Conservation (phyloP, 2,329 filamentous ascomycete species). For the Stachybotrys chlorohalonatus region DNA sequence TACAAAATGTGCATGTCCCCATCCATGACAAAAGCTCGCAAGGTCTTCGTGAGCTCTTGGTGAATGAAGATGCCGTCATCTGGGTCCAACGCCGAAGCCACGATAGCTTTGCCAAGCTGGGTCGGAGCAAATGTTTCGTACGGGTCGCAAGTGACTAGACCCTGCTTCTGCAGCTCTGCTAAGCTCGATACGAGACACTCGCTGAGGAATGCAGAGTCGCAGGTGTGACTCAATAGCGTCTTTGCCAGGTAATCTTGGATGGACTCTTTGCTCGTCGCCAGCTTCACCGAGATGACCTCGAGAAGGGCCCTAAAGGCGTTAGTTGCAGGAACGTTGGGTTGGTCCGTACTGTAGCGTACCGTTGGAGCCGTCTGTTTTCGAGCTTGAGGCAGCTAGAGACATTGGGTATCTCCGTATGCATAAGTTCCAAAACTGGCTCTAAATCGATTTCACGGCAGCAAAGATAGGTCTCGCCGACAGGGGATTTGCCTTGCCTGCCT, state of each 20-base stretch:
- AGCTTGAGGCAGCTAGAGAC: constrained; percentile 60
- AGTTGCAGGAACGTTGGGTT: constrained; percentile 2
- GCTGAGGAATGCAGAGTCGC: constrained; percentile 38
- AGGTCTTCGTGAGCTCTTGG: constrained; percentile 55
- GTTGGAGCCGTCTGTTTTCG: constrained; percentile 59
- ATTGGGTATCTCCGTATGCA: constrained; percentile 63
- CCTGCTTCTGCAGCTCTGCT: constrained; percentile 43
- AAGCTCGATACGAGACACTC: constrained; percentile 50
- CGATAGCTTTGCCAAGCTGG: constrained; percentile 59
- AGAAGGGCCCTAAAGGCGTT: constrained; percentile 49
- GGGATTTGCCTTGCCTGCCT: constrained; percentile 70
- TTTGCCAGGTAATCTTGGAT: constrained; percentile 60
- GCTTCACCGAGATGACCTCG: constrained; percentile 58
- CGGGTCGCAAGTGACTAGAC: constrained; percentile 43
- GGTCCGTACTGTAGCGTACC: constrained; percentile 26
- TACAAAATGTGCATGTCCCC: constrained; percentile 75
- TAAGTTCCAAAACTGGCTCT: constrained; percentile 58
- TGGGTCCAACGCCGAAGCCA: constrained; percentile 63
- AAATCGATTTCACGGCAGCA: constrained; percentile 63
- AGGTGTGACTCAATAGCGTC: constrained; percentile 55
- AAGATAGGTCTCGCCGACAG: constrained; percentile 67
- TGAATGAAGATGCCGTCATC: constrained; percentile 69
- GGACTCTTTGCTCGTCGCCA: constrained; percentile 56
- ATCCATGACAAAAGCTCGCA: constrained; percentile 70
- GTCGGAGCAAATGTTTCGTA: constrained; percentile 51